Conservation (phyloP, 2,329 filamentous ascomycete genomes). For the Clonostachys rhizophaga region DNA sequence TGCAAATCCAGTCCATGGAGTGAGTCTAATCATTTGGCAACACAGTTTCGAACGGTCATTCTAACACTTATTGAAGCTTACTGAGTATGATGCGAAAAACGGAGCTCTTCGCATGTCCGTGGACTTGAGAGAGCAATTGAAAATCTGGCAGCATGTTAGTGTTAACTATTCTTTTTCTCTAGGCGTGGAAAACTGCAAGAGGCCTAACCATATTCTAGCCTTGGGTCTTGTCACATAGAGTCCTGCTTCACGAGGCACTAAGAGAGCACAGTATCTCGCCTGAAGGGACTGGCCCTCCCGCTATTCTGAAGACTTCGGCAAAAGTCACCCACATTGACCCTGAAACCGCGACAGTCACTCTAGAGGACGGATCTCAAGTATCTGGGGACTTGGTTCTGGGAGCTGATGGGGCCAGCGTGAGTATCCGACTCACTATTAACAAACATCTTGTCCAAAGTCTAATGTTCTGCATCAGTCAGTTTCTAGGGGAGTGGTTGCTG, state of each 20-base stretch:
- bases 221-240: conserved; percentile 46
- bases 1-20: conserved; percentile 25
- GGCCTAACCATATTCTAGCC: conserved; percentile 7
- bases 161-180: not conserved
- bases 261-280: conserved; percentile 33
- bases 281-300: conserved; percentile 26
- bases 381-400: conserved; percentile 46
- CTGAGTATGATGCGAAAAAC: conserved; percentile 24
- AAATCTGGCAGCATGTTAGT: conserved; percentile 35
- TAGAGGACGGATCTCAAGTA: conserved; percentile 36
- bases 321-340: conserved; percentile 37
- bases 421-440: not conserved
- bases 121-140: conserved; percentile 24
- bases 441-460: no score
- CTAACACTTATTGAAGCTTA: conserved; percentile 9
- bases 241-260: conserved; percentile 43
- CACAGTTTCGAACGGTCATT: not conserved
- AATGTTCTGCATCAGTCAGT: conserved; percentile 7
- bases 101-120: conserved; percentile 27
- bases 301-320: conserved; percentile 29
- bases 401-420: conserved; percentile 47
- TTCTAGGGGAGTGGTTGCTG: conserved; percentile 13
- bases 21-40: conserved; percentile 4
- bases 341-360: conserved; percentile 28
- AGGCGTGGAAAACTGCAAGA: not conserved